Percentiles rank a stretch among this genome's conserved stretches.
phyloP scores from a whole-genome alignment of 108 stramenopile genomes.

The Nannochloropsis oceanica region DNA sequence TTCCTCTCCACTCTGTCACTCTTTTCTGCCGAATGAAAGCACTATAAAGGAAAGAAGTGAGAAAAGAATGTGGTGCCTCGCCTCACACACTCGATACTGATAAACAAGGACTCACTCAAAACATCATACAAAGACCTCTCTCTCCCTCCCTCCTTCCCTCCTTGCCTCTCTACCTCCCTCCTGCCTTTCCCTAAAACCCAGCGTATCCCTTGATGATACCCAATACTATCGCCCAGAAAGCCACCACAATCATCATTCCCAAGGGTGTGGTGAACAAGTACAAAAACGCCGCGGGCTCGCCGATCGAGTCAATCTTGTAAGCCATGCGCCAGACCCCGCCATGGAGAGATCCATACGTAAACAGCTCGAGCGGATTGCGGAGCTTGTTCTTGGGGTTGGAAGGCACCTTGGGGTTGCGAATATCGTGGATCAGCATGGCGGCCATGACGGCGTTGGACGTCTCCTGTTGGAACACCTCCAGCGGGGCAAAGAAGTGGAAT shows the following conservation, averaged over 20 bases:
- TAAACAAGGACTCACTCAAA: too few species aligned
- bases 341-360: conserved; percentile 79
- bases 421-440: conserved; percentile 75
- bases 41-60: too few species aligned
- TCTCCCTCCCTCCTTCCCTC: too few species aligned
- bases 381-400: conserved; percentile 46
- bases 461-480: conserved; percentile 90
- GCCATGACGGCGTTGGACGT: conserved; percentile 93
- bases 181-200: neutral
- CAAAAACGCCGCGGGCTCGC: conserved; percentile 13
- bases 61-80: too few species aligned
- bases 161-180: too few species aligned
- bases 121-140: too few species aligned
- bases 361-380: conserved; percentile 81
- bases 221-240: neutral
- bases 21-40: too few species aligned
- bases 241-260: neutral
- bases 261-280: neutral
- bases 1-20: too few species aligned
- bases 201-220: neutral
- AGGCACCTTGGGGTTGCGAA: conserved; percentile 53
- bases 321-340: conserved; percentile 91
- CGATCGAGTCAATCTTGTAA: conserved; percentile 82
- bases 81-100: too few species aligned
- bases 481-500: conserved; percentile 84